Evolutionary conservation across 208 protist genomes (phyloP), one percentile per base, ranked within the genome.

Genomic region (Angomonas ambiguus): DNA sequence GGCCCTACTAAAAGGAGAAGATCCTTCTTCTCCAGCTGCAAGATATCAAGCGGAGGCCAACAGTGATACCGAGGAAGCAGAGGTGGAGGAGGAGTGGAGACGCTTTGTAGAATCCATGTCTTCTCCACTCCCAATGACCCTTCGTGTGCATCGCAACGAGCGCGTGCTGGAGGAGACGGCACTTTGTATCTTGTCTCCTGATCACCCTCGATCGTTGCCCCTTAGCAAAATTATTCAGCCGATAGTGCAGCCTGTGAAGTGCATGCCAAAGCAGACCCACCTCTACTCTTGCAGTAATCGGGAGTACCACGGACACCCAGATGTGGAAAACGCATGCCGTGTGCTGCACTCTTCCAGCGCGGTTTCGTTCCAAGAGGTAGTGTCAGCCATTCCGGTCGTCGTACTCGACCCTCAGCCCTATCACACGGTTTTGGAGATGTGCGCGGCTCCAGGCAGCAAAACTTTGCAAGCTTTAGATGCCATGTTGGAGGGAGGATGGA

Each of bases 381-480:
- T 96, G 42, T 96, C 91, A 20, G 77, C 85, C 27, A 65, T 96
- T 25, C 91, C 91, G 2, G 88, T 94, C 32, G 57, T 82, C 6
- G 88, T 87, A 38, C 82, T 93, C 4, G 83, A 85, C 42, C 73
- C 87, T 51, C 74, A 85, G 61, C 85, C 89, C 28, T 73, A 94
- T 38, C 87, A 94, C 74, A 69, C 66, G 28, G 85, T 96, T 49
- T 71, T 97, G 2, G 93, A 97, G 67, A 77, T 96, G 70, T 97
- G 93, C 75, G 88, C 91, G 10, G 93, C 93, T 16, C 93, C 93
- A n/a, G 93, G 90, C 10, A 95, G 88, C 62, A 97, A 97, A 64
- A 91, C 91, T 25, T 71, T 97, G 53, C 93, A 97, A 74, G 68
- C 77, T 18, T 76, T 95, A 27, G 93, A 97, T 72, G 75, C 53